Base-by-base conservation (phyloP, 2,329 filamentous ascomycete genomes). In the Trichoderma oligosporum region DNA sequence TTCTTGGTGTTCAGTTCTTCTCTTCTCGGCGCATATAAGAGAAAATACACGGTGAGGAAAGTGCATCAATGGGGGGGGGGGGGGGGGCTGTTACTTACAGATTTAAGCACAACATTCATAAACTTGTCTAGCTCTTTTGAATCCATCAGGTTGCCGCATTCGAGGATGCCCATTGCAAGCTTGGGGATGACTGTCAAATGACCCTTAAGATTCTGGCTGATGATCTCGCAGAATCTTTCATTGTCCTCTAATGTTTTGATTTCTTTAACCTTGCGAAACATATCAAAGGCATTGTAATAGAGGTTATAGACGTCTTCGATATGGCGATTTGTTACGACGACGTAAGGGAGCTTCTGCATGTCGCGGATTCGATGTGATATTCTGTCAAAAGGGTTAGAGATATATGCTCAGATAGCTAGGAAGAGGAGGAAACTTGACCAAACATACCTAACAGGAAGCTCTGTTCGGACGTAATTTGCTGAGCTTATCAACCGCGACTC, bases 261-360 rank as follows among this genome's bases (percentile, higher is more conserved):
- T 68, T 96, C 91, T 49, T 86, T 86, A 38, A 97, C 79, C 63
- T 88, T 87, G 46, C 94, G 88, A 62, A 97, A 88, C 53, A 80
- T 85, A 70, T 99, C 94, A 66, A 99, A 99, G n/a, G 94, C 93
- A 63, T 86, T 86, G 74, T 97, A 96, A 77, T 99, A 99, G 6
- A 97, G 81, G 70, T 97, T 91, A 74, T 99, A 99, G 31, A 97
- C 94, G 63, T 95, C 86, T 69, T 89, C 91, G 61, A 99, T 89
- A 71, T 99, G 91, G 6, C 85, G 85, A 67, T 99, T 99, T n/a
- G 89, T 92, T 46, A 97, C 90, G 55, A 97, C 93, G 35, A 94
- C 89, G 70, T 96, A 99, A 16, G 94, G 94, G 38, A 99, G 80
- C 61, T 89, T 92, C 73, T 99, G 94, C 83, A 99, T 97, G 71